Evolutionary conservation across 352 stramenopile species (phyloP), one percentile per base, ranked within the genome.

Genomic region (Phytophthora rubi): DNA sequence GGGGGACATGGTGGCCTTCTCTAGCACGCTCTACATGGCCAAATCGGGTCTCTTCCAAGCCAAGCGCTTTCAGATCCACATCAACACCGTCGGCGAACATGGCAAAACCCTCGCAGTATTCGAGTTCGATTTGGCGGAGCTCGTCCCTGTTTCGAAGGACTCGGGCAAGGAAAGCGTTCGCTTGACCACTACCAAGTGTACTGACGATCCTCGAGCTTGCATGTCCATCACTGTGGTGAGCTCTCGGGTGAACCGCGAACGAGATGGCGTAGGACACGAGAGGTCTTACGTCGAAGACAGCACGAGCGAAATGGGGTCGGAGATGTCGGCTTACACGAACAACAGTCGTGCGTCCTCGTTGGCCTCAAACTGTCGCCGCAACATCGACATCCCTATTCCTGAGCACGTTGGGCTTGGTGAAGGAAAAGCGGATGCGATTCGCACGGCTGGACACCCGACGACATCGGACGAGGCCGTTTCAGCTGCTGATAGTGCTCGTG

Each of bases 1-100:
- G 85, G 85, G 85, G 9, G 85, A 93, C 60, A 90, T 91, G 48
- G 67, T 93, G 30, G 82, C 85, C 8, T 91, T 93, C 60, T 90
- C 83, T 12, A 88, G 78, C 64, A 91, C 85, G 32, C 81, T 93
- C 26, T 93, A 90, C 64, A 81, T 89, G 76, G 82, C 83, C 49
- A 93, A 93, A 68, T 85, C 83, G 28, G 85, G 85, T 12, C 62
- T 91, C 15, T 91, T 90, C 66, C 81, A 91, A 62, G 73, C 74
- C 61, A 93, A 93, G 48, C 73, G 84, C 32, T 93, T 91, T 58
- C 72, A 83, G 53, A 81, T 93, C 49, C 76, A 90, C 37, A 68
- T 93, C n/a, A 58, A 30, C 2, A 74, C 65, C 1, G 16, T 66
- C 16, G 65, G 70, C 26, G 87, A 86, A 23, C 70, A 90, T 58